Evolutionary conservation across 768 basidiomycete genomes (phyloP), one percentile per base, ranked within the genome.

Genomic region (Tylopilus sp.): DNA sequence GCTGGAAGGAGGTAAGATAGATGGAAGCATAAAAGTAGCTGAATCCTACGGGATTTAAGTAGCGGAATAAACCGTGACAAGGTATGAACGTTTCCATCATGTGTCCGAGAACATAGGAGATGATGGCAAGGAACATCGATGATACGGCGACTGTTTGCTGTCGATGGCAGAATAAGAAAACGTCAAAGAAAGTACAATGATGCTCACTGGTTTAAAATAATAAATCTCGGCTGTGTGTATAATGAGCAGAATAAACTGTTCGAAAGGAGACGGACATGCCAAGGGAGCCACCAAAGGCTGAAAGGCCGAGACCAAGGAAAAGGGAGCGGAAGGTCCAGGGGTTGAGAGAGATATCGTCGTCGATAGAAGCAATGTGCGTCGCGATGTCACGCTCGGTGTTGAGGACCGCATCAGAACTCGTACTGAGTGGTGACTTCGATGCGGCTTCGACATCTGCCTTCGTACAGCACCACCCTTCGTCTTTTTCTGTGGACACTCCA

Each of bases 151-250:
- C 65, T 0, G 74, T 77, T 79, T 80, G 79, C 79, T 80, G 40
- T 11, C 2, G 38, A 40, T 12, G 10, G 15, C 33, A 25, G 41
- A 12, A 44, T 50, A 18, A 51, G 28, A 44, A 30, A 22, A 6
- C 8, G 2, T 13, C 21, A 41, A 18, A 9, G 2, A 21, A 15
- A 18, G 17, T 11, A 31, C 17, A 35, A 30, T 8, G 8, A 13
- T 11, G 11, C 50, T 50, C 57, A 78, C 79, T 4, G 79, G 79
- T 63, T 82, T 81, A 64, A 81, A 82, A 59, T 81, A 82, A 61
- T 80, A 81, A 23, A 82, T 81, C 56, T 82, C 74, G 30, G 79
- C 79, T 79, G 48, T n/a, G 33, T 22, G 20, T n/a, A 21, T 48
- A 4, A 47, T 56, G 33, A 41, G 4, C 0, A 23, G 22, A 48